Evolutionary conservation across 108 stramenopile genomes (phyloP).

Genomic region (Stephanodiscus minutulus): DNA sequence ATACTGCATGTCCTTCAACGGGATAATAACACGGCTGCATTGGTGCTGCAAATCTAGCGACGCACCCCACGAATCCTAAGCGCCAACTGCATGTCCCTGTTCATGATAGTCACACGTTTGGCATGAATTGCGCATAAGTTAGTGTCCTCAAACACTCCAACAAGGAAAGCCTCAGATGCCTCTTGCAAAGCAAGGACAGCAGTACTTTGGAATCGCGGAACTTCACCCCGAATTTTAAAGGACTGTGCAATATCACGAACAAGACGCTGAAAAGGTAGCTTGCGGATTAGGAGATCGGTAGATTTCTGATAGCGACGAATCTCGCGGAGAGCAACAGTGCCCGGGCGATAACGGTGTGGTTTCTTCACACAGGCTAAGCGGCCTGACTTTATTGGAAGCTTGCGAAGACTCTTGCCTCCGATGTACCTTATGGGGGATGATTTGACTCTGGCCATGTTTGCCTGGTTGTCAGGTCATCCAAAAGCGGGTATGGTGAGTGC

Average conservation of each 20-base stretch:
- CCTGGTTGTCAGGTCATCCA: background rate
- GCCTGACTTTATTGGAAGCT: constrained; percentile 53
- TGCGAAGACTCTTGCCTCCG: constrained; percentile 41
- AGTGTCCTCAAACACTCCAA: constrained; percentile 73
- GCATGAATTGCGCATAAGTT: constrained; percentile 79
- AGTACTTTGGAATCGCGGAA: constrained; percentile 88
- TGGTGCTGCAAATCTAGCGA: background rate
- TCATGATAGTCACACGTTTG: constrained; percentile 93
- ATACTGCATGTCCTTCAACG: background rate
- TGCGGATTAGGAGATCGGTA: constrained; percentile 70
- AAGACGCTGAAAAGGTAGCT: constrained; percentile 90
- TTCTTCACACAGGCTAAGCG: constrained; percentile 30
- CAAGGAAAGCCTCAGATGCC: constrained; percentile 73
- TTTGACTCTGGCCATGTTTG: constrained; percentile 63
- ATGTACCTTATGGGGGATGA: constrained; percentile 66
- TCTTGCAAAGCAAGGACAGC: constrained; percentile 93
- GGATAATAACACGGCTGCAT: background rate
- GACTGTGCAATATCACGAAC: constrained; percentile 87
- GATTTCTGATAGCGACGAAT: constrained; percentile 66
- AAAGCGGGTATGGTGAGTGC: background rate
- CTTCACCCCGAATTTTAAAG: constrained; percentile 57
- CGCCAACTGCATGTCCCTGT: constrained; percentile 70
- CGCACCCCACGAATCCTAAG: constrained; percentile 18
- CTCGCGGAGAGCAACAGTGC: constrained; percentile 46
- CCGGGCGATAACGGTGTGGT: constrained; percentile 22